Percentiles rank a stretch among this genome's conserved stretches.
Conservation (phyloP, 306 rosid species). For the Myrica gale region DNA sequence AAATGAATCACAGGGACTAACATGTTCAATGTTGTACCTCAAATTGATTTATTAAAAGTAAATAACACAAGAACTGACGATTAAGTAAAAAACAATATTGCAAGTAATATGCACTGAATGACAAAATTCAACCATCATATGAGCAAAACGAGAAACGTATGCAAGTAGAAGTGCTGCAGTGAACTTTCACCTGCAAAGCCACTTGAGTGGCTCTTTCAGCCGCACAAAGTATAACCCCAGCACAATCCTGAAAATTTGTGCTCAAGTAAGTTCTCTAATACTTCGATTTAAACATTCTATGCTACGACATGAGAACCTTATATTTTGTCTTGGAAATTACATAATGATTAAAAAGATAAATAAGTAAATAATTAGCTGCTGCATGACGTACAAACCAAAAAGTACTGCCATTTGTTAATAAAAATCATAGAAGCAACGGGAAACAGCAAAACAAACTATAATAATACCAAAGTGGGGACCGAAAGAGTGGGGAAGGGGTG, state of each 20-base stretch:
- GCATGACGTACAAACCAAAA: no score
- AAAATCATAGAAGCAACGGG: neutral
- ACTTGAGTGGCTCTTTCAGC: conserved; percentile 96
- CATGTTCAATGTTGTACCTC: no score
- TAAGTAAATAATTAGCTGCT: neutral
- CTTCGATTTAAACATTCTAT: neutral
- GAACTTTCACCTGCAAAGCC: conserved; percentile 70
- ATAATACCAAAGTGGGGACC: neutral
- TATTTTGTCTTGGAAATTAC: neutral
- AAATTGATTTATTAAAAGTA: no score
- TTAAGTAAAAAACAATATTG: neutral
- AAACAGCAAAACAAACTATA: neutral
- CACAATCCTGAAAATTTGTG: conserved; percentile 76
- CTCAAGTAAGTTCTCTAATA: conserved; percentile 7
- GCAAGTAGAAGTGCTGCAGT: neutral
- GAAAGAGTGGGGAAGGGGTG: no score
- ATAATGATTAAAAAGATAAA: neutral
- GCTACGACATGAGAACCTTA: neutral
- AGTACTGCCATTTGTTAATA: neutral
- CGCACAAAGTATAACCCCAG: conserved; percentile 84
- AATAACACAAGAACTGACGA: no score
- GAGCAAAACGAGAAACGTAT: neutral
- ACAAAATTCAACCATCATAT: neutral
- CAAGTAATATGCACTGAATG: neutral
- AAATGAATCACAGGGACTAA: no score